phyloP scores from a whole-genome alignment of 1,284 basidiomycete genomes.

The Cutaneotrichosporon dermatis region DNA sequence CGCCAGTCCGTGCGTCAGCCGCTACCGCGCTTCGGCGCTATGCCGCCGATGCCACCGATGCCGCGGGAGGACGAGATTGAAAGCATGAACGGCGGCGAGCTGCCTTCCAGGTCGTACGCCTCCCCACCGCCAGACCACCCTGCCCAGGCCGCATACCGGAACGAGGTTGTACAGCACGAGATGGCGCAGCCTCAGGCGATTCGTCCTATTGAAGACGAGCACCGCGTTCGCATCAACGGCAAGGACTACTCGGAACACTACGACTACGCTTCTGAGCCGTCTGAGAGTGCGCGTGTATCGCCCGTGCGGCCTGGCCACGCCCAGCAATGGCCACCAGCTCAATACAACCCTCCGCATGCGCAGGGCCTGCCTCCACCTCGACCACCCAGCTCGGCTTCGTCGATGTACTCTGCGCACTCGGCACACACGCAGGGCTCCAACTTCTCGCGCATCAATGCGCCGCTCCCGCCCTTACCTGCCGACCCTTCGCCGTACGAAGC shows the following conservation, averaged over 20 bases:
- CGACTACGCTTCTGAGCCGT: constrained; percentile 1
- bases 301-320: background rate
- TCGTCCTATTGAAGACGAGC: background rate
- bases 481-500: constrained; percentile 4
- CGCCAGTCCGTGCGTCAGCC: background rate
- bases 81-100: background rate
- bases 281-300: background rate
- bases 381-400: background rate
- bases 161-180: background rate
- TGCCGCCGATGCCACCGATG: too few relatives aligned
- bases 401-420: background rate
- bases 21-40: too few relatives aligned
- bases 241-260: background rate
- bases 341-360: too few relatives aligned
- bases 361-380: background rate
- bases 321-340: too few relatives aligned
- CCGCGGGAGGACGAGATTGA: background rate
- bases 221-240: background rate
- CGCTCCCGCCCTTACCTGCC: background rate
- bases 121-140: background rate
- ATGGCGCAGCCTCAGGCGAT: too few relatives aligned
- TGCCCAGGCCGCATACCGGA: background rate
- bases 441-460: background rate
- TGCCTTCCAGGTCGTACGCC: background rate
- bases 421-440: background rate